Conservation (phyloP, 192 early-diverging fungal genomes). For the Entrophospora sp. region DNA sequence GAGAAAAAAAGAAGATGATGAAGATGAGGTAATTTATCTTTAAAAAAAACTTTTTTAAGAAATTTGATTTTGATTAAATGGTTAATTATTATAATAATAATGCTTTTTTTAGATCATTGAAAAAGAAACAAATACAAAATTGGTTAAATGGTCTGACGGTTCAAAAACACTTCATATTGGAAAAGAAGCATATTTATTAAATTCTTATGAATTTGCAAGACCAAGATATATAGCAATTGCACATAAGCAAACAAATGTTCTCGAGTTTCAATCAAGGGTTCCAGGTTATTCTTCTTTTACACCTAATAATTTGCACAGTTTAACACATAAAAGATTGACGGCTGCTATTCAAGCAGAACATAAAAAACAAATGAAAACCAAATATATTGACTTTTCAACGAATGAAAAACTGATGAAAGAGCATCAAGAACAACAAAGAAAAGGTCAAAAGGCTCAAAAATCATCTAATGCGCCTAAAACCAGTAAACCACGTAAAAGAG, state of each 20-base stretch:
- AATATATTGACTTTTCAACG: conserved; percentile 55
- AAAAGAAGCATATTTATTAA: conserved; percentile 65
- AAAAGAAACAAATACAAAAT: conserved; percentile 65
- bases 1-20: conserved; percentile 24
- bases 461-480: no score
- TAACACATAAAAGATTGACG: conserved; percentile 58
- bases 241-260: conserved; percentile 39
- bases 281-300: conserved; percentile 56
- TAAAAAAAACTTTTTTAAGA: background rate
- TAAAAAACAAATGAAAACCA: conserved; percentile 53
- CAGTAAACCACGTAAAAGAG: no score
- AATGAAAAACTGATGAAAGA: no score
- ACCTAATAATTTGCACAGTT: conserved; percentile 45
- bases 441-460: no score
- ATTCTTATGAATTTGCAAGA: conserved; percentile 36
- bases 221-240: conserved; percentile 53
- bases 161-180: conserved; percentile 63
- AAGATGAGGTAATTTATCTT: background rate
- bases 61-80: background rate
- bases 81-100: background rate
- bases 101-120: conserved; percentile 14
- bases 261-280: conserved; percentile 61
- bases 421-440: no score
- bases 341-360: conserved; percentile 59
- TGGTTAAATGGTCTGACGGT: conserved; percentile 75